Evolutionary conservation across 1,284 basidiomycete genomes (phyloP), one percentile per base, ranked within the genome.

Genomic region (Caloboletus firmus): DNA sequence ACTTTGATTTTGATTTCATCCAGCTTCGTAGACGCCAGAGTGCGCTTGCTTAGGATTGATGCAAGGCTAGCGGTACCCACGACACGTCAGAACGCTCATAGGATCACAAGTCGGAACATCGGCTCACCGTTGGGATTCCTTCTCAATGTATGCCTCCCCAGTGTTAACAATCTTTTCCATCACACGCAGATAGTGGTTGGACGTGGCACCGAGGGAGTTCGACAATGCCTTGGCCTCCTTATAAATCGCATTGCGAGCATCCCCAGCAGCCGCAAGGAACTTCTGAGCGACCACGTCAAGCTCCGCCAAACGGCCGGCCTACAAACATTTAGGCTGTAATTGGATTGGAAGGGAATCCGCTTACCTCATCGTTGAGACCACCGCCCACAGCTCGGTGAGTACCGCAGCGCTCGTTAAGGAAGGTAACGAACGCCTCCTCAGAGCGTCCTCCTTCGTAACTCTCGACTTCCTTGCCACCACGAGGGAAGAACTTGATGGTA

Each of bases 401-500:
- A 36, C 92, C 92, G 65, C 93, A 95, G 63, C 91, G 84, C 74
- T 93, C 83, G 75, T 99, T 99, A 56, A 92, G 75, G 77, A 79
- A 92, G 20, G 71, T 67, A 56, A 90, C 81, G 59, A 94, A 86
- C 49, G 81, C 89, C 24, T 77, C 79, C 67, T 91, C 87, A 6
- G 79, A 74, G 52, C 91, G 83, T 34, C 75, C 81, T 39, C 83
- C 82, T 17, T 84, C 79, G 72, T 97, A 97, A 22, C 74, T 75
- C 51, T 85, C 75, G 12, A 84, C 82, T 59, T 83, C 78, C 60
- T 77, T 77, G 59, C 72, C 72, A 50, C 75, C 91, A 69, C 87
- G 87, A 64, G 91, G 81, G 85, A 95, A 98, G 80, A 96, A 97
- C 72, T 92, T 95, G 77, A 99, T 85, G 17, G 95, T 98, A 0